Base-by-base conservation (phyloP, 345 rosid genomes). In the Excoecaria agallocha region DNA sequence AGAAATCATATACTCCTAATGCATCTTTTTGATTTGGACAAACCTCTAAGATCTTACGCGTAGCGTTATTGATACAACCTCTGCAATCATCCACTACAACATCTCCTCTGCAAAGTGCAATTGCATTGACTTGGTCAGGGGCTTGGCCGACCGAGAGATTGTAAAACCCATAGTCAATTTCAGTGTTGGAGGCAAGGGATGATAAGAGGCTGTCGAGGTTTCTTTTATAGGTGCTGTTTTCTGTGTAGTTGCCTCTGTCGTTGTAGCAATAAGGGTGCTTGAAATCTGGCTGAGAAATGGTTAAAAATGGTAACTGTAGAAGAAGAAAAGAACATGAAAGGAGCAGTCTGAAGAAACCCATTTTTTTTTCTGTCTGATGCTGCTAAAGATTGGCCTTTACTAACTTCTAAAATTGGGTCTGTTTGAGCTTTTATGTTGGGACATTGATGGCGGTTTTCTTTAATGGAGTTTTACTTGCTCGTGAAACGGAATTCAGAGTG, bases 21-120 rank as follows among this genome's bases (percentile, higher is more conserved):
- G 79, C 84, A 45, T 80, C 72, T 50, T 65, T 80, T 61, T 65
- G 66, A 51, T 10, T 39, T 0, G 80, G 78, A 66, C 84, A 83
- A 1, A 0, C 4, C 41, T 45, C 30, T 13, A 64, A 17, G 68
- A 83, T 68, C 45, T 46, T 15, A 0, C n/a, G 2, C 3, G 35
- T 25, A 1, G 80, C 4, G 38, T 50, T 45, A 9, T 20, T 20
- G 39, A 78, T 22, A 17, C 66, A 73, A 0, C 17, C 12, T 5
- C 20, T 16, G 30, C 82, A 80, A 1, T 3, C 49, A 1, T 63
- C 59, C 2, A 38, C 0, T 0, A 38, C 0, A 17, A 15, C 0
- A n/a, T 78, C 82, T 2, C 72, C 74, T 39, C 62, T 64, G 74
- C 82, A 83, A 12, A 78, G 73, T 0, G 78, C 82, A 48, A 65